phyloP scores from a whole-genome alignment of 2,329 filamentous ascomycete species.

The Falciphora oryzae region DNA sequence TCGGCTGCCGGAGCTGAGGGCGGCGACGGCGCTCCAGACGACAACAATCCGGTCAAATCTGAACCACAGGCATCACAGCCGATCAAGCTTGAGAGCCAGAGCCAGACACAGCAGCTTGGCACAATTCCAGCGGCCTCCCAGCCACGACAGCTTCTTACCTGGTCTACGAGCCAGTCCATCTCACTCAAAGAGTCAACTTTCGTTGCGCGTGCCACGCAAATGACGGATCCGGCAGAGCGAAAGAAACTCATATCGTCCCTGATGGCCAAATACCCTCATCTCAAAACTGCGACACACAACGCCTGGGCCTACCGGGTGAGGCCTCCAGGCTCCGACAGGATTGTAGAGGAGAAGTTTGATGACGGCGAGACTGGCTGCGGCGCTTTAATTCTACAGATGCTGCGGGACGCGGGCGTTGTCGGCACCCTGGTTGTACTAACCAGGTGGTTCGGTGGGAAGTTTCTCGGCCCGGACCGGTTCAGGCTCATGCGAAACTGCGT shows the following conservation, averaged over 20 bases:
- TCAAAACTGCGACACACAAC: slow-evolving; percentile 54
- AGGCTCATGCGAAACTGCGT: slow-evolving; percentile 54
- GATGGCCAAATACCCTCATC: slow-evolving; percentile 39
- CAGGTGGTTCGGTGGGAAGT: slow-evolving; percentile 56
- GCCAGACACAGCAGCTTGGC: slow-evolving; percentile 14
- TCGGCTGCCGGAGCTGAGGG: slow-evolving; percentile 13
- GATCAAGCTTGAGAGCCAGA: slow-evolving; percentile 12
- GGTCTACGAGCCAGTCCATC: slow-evolving; percentile 47
- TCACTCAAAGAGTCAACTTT: slow-evolving; percentile 51
- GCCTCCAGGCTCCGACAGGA: slow-evolving; percentile 28
- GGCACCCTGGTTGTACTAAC: slow-evolving; percentile 54
- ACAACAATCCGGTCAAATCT: slow-evolving; percentile 1
- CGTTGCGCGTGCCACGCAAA: slow-evolving; percentile 44
- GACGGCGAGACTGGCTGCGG: slow-evolving; percentile 58
- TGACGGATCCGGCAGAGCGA: slow-evolving; percentile 35
- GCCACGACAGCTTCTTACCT: slow-evolving; percentile 25
- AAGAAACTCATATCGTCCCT: slow-evolving; percentile 40
- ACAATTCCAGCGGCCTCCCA: slow-evolving; percentile 15
- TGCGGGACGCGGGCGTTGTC: slow-evolving; percentile 44
- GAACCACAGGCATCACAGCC: neutral
- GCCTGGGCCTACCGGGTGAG: slow-evolving; percentile 46
- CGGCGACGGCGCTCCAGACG: slow-evolving; percentile 8
- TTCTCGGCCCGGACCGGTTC: slow-evolving; percentile 58
- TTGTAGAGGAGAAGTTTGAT: slow-evolving; percentile 47
- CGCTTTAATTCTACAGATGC: slow-evolving; percentile 46